Base-by-base conservation (phyloP, 192 early-diverging fungal genomes). In the Backusella liffmaniae region DNA sequence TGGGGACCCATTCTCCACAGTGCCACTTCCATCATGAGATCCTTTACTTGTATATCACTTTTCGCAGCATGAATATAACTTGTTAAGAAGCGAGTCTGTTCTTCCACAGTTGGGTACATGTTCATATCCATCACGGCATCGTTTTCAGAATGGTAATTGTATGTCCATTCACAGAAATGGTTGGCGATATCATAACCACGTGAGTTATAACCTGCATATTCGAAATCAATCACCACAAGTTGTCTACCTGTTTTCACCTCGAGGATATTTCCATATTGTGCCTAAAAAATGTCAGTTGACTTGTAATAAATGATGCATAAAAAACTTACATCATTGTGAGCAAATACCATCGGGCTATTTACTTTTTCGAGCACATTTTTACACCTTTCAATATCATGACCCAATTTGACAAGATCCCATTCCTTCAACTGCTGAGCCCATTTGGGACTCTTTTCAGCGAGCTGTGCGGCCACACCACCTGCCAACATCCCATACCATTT, bases 181-280 rank as follows among this genome's bases (percentile, higher is more conserved):
- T 95, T 95, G 35, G 86, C 92, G 62, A 95, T 91, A 32, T 95
- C 94, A 46, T 90, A 94, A 21, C 89, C 92, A 10, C 90, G 89
- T 75, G 88, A 89, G 72, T 94, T 94, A 81, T 92, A 94, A 0
- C 92, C 92, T 35, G 92, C 85, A 78, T 95, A 95, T 72, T 94
- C 94, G 72, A 92, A 94, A 67, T 95, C 94, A 1, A 95, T 90
- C 0, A 92, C 85, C 0, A 93, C 91, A 2, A 96, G 76, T 66
- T 92, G 86, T 44, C 84, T 84, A 4, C 83, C 84, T 16, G 76
- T 79, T 26, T 88, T 78, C 26, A 91, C 78, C 37, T 89, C 82
- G 6, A 97, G 80, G 59, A 97, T 90, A 78, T 97, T 97, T 39
- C 95, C 95, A 77, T 95, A 96, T 82, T 97, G 95, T 18, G 84